These are phyloP conservation scores for Clarireedia hainanense DNA, from an alignment of 2,329 filamentous ascomycete genomes.

Conservation along the genomic window DNA sequence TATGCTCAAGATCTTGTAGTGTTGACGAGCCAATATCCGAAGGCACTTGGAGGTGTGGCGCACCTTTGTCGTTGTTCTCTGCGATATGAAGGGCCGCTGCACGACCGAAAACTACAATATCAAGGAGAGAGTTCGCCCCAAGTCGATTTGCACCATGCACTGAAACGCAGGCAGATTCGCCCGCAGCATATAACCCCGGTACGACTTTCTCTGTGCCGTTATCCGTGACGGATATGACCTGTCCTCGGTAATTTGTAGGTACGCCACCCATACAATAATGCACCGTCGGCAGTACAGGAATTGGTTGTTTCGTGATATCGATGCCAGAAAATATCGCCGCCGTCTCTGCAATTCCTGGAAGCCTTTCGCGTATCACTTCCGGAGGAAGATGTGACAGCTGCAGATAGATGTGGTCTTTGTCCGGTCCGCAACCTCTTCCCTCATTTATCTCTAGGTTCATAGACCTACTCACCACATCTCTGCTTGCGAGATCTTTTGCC, in stretches of 20 bases:
- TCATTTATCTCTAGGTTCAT: conserved; percentile 99
- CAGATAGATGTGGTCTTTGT: conserved; percentile 98
- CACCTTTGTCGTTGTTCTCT: conserved; percentile 82
- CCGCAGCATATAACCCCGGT: conserved; percentile 89
- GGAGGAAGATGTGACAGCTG: conserved; percentile 92
- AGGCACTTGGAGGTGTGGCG: conserved; percentile 68
- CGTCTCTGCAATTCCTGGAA: conserved; percentile 97
- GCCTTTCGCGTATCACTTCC: conserved; percentile 88
- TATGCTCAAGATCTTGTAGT: conserved; percentile 76
- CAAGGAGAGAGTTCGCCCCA: conserved; percentile 94
- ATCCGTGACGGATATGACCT: conserved; percentile 84
- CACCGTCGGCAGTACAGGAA: conserved; percentile 90
- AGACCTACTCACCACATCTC: conserved; percentile 92
- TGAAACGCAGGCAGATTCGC: conserved; percentile 94
- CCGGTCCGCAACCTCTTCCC: conserved; percentile 89
- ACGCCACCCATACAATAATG: conserved; percentile 99
- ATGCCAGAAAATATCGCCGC: conserved; percentile 96
- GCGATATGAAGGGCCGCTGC: conserved; percentile 88
- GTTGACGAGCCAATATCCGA: conserved; percentile 85
- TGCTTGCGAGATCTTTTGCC: conserved; percentile 92
- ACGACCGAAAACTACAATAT: conserved; percentile 95
- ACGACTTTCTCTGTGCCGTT: conserved; percentile 87
- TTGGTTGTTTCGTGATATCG: conserved; percentile 94
- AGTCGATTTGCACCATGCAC: conserved; percentile 98
- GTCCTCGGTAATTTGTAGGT: conserved; percentile 92